Conservation (phyloP, 176 grass and related monocot genomes). For the Sorghum bicolor region DNA sequence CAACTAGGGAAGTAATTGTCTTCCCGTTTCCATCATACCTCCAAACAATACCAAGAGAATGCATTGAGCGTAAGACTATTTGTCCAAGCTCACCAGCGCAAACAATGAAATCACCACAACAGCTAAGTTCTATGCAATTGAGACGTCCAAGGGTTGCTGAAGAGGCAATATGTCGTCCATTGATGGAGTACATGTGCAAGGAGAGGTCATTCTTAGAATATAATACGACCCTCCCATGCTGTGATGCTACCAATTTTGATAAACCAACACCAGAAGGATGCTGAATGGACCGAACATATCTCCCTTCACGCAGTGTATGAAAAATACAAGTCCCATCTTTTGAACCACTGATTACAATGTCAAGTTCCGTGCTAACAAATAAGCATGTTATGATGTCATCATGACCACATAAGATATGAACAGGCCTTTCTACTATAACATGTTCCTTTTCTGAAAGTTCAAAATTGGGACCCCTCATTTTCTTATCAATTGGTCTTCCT, state of each 20-base stretch:
- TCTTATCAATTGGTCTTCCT: slow-evolving; percentile 67
- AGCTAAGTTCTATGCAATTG: slow-evolving; percentile 93
- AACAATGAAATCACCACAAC: slow-evolving; percentile 80
- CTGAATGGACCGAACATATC: slow-evolving; percentile 76
- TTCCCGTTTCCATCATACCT: slow-evolving; percentile 80
- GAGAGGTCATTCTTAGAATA: slow-evolving; percentile 76
- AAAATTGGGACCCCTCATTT: slow-evolving; percentile 43
- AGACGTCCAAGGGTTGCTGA: slow-evolving; percentile 66
- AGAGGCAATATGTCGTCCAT: slow-evolving; percentile 83
- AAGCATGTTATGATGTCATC: slow-evolving; percentile 98
- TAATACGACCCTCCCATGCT: slow-evolving; percentile 79
- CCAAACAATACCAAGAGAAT: slow-evolving; percentile 82
- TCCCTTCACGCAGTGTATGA: slow-evolving; percentile 76
- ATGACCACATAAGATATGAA: slow-evolving; percentile 96
- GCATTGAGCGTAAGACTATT: slow-evolving; percentile 80
- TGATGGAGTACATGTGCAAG: slow-evolving; percentile 95
- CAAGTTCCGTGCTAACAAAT: slow-evolving; percentile 83
- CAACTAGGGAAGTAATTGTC: slow-evolving; percentile 72
- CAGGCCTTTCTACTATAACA: slow-evolving; percentile 72
- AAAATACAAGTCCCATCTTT: slow-evolving; percentile 99
- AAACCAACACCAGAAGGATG: slow-evolving; percentile 68
- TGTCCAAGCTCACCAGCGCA: slow-evolving; percentile 84
- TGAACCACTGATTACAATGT: slow-evolving; percentile 94
- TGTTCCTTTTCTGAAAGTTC: slow-evolving; percentile 69
- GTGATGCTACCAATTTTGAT: slow-evolving; percentile 76